Conservation (phyloP, 2,329 filamentous ascomycete species). For the Aspergillus piperis region DNA sequence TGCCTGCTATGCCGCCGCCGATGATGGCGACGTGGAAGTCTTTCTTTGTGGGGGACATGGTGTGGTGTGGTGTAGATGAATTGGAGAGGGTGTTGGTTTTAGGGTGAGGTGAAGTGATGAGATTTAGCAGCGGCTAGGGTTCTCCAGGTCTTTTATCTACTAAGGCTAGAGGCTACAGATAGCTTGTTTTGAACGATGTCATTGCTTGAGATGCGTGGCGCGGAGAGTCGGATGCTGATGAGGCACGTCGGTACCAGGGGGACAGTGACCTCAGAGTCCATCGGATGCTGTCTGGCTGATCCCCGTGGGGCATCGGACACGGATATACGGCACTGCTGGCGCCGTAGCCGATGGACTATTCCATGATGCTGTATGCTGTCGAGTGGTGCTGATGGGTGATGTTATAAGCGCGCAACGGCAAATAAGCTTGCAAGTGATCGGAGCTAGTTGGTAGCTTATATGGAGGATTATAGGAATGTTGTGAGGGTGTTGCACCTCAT, state of each 20-base stretch:
- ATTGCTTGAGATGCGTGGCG: not conserved
- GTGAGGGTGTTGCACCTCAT: not conserved
- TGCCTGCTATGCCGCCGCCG: conserved; percentile 40
- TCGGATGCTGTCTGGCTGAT: conserved; percentile 11
- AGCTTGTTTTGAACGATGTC: not conserved
- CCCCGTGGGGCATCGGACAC: conserved; percentile 19
- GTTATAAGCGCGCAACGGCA: not conserved
- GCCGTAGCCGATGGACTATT: conserved; percentile 3
- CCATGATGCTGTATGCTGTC: not conserved
- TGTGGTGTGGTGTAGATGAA: not conserved
- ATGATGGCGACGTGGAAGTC: conserved; percentile 34
- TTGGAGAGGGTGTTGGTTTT: not conserved
- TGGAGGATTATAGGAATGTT: not conserved
- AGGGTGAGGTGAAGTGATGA: not conserved
- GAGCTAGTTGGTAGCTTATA: not conserved
- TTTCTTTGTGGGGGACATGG: conserved; percentile 15
- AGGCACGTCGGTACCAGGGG: conserved; percentile 15
- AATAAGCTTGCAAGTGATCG: not conserved
- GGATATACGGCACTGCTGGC: not conserved
- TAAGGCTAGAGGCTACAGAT: not conserved
- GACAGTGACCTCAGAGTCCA: conserved; percentile 9
- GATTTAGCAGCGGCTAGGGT: not conserved
- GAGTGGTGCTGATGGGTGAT: too few species aligned
- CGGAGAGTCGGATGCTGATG: conserved; percentile 15
- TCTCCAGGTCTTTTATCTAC: not conserved